These are phyloP conservation scores for Raffaelea albimanens DNA, from an alignment of 2,329 filamentous ascomycete genomes.

Conservation along the genomic window DNA sequence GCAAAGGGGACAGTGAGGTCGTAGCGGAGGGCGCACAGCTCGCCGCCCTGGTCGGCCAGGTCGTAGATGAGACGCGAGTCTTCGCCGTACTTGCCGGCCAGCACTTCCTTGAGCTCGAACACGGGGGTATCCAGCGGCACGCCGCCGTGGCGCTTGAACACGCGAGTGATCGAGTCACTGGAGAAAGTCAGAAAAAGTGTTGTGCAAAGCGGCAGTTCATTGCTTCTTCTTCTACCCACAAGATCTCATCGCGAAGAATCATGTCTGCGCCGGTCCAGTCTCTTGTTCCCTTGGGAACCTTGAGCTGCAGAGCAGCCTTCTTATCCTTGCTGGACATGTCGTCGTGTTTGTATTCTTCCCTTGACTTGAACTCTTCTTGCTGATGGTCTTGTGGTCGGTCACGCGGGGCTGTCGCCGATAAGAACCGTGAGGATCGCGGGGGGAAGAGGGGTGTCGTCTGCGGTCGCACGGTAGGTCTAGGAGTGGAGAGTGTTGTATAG, in stretches of 20 bases:
- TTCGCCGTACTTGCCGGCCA: conserved; percentile 46
- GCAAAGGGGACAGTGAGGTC: conserved; percentile 60
- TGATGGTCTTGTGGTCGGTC: neutral
- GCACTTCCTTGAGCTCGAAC: conserved; percentile 63
- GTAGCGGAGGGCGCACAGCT: conserved; percentile 71
- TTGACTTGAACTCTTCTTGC: neutral
- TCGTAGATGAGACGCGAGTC: conserved; percentile 65
- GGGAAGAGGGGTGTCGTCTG: neutral
- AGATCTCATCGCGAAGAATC: conserved; percentile 60
- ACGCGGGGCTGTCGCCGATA: neutral
- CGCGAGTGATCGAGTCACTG: conserved; percentile 9
- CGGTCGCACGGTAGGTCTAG: neutral
- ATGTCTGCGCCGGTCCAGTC: conserved; percentile 53
- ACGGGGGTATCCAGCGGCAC: conserved; percentile 63
- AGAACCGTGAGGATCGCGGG: neutral
- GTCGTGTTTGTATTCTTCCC: neutral
- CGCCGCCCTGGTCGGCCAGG: conserved; percentile 71
- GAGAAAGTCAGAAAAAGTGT: too few species aligned
- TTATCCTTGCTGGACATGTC: conserved; percentile 12
- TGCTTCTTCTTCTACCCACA: too few species aligned
- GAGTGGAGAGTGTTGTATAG: neutral
- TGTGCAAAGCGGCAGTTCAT: too few species aligned
- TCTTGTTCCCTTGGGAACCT: neutral
- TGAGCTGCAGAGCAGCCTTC: conserved; percentile 10
- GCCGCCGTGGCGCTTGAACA: conserved; percentile 49